Evolutionary conservation across 768 basidiomycete species (phyloP), one percentile per base, ranked within the genome.

Genomic region (Phylloporus sp.): DNA sequence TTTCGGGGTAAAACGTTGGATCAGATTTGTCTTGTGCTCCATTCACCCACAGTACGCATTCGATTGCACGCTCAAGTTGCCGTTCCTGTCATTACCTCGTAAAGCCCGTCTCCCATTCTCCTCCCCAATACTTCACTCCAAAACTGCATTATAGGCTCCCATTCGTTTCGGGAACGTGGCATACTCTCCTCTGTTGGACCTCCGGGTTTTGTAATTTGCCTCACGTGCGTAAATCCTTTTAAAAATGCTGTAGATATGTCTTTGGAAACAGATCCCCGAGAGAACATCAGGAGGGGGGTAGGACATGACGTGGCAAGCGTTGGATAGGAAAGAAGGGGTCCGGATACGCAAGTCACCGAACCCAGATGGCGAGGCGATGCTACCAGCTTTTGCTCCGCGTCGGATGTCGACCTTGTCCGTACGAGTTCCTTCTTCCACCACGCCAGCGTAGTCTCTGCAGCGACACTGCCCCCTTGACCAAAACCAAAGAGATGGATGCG

Each of bases 401-500:
- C 53, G 32, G 54, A 29, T 10, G 44, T 44, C 17, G 24, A 32
- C 21, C 22, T 48, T 28, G 44, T n/a, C 32, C 26, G 42, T 7
- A 45, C 28, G 6, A 60, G 47, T 64, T 66, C 47, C 58, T 54
- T 52, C 42, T 69, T 79, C 78, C 82, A 86, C 68, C 72, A 76
- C 27, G 67, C 57, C 6, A 90, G 58, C 1, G 76, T 77, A 42
- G 80, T 71, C 64, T 96, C 91, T 3, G 72, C 75, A 1, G 81
- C 88, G 27, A 91, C 77, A 17, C 74, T 82, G 1, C 89, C 93
- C 1, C 92, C 92, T 63, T 96, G 92, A 0, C 78, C 87, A 53
- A 90, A 96, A 3, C 92, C 92, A 46, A 94, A 87, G 37, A 92
- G 60, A 61, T 96, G 92, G 32, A 96, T 84, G n/a, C 76, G 71